Base-by-base conservation (phyloP, 2,329 filamentous ascomycete genomes). In the Phaeoacremonium minimum region DNA sequence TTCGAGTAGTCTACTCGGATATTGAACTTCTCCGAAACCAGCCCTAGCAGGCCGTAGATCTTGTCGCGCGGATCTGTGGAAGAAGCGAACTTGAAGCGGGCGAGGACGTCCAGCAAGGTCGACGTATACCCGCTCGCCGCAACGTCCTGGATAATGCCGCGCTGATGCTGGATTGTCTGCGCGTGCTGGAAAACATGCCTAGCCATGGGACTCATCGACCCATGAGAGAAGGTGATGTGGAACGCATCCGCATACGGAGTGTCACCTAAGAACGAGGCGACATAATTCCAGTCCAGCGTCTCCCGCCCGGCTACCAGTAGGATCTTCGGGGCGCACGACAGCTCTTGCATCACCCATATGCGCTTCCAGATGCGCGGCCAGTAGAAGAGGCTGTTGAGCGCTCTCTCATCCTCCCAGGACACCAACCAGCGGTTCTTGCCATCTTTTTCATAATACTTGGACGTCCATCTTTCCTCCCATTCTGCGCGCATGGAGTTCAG, bases 261-360 rank as follows among this genome's bases (percentile, higher is more conserved):
- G 18, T 37, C 28, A 5, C 32, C 38, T 12, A 44, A 35, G 26
- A 46, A 38, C 4, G n/a, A 18, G 7, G 14, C n/a, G 6, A 48
- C n/a, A 5, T 40, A 26, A 5, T 29, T 32, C 45, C 45, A 45
- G 13, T 37, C 36, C 16, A 46, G 34, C 11, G 32, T 15, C 15
- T 18, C 15, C 12, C 30, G 20, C 16, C 13, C 35, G 15, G 14
- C 22, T n/a, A 37, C 17, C 6, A 44, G 34, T 19, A 37, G 20
- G 18, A 46, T 37, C 11, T 35, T n/a, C n/a, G 35, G 31, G 11
- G 45, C 43, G 18, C 26, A 44, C 5, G 38, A 20, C 7, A 44
- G 32, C 28, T 47, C 43, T 28, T 47, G 45, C 32, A 47, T 35
- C 6, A 45, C 36, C 45, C 45, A 47, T 20, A 47, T 30, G 11